These are phyloP conservation scores for Persicaria maculosa DNA, from an alignment of 148 eudicot species.

Conservation along the genomic window DNA sequence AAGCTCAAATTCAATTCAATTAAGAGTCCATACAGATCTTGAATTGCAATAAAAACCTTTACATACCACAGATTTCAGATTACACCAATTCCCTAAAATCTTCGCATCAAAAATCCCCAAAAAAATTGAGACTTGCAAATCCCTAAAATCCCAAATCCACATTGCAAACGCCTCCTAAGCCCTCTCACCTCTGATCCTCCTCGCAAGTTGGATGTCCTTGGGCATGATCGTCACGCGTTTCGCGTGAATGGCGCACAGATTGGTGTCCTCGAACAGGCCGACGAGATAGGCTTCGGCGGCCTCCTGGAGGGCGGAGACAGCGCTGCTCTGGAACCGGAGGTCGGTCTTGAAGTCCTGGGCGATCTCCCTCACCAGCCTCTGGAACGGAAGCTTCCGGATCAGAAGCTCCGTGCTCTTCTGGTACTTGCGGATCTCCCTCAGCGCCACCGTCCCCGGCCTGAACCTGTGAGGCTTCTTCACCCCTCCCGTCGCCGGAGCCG, in stretches of 20 bases:
- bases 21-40: no score
- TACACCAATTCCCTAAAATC: neutral
- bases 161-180: neutral
- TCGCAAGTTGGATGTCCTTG: neutral
- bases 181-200: neutral
- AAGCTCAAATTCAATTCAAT: no score
- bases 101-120: neutral
- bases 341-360: slow-evolving; percentile 5
- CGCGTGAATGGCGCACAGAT: neutral
- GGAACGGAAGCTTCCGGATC: slow-evolving; percentile 2
- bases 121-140: neutral
- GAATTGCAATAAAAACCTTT: no score
- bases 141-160: no score
- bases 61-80: no score
- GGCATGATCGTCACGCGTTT: neutral
- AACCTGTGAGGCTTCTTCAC: slow-evolving; percentile 1
- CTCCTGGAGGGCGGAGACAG: neutral
- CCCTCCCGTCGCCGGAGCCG: neutral
- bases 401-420: slow-evolving; percentile 4
- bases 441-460: neutral
- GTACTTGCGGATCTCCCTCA: slow-evolving; percentile 1
- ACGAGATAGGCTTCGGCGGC: neutral
- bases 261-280: neutral
- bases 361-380: slow-evolving; percentile 8
- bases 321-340: slow-evolving; percentile 1